Evolutionary conservation across 805 yeast genomes (phyloP), one percentile per base, ranked within the genome.

Genomic region (Dipodascus albidus): DNA sequence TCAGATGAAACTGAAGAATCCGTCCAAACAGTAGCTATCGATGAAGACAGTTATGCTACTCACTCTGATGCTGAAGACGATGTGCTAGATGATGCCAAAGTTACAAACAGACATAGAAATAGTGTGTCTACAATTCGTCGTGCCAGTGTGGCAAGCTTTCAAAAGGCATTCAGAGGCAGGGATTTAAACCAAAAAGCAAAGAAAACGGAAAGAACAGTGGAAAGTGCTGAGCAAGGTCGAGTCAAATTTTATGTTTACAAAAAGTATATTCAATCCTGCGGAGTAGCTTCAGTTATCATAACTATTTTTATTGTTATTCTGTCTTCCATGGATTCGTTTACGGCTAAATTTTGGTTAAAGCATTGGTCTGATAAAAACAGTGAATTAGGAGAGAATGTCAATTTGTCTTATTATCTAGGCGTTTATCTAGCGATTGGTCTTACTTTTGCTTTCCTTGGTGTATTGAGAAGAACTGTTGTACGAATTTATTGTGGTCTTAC

Each of bases 291-390:
- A 15, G 53, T 57, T 15, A 15, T 53, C 3, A 6, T 56, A 19
- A 55, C 59, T 3, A 20, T 31, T 69, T 0, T 61, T 82, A 2
- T 81, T 79, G 62, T 61, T 82, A 49, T 54, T 60, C 2, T 81
- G 79, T 62, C 61, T 82, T 49, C 54, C 60, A 2, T 84, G 0
- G 82, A 80, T 78, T 76, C 80, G 55, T 87, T 87, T 50, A 69
- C 71, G 44, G 80, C 86, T 41, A 86, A 81, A 62, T 74, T 86
- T 57, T 88, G 96, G 96, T 75, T 88, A 64, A 87, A 88, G 63
- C 83, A 83, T 63, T 88, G 96, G 96, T 84, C 95, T 19, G 96
- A 88, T 64, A 77, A 83, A 17, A 87, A 87, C 62, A 55, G 20
- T 11, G 75, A 87, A 2, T 68, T 65, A 50, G 64, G 66, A 48